Conservation (phyloP, 805 yeast species). For the Kuraishia borneana region DNA sequence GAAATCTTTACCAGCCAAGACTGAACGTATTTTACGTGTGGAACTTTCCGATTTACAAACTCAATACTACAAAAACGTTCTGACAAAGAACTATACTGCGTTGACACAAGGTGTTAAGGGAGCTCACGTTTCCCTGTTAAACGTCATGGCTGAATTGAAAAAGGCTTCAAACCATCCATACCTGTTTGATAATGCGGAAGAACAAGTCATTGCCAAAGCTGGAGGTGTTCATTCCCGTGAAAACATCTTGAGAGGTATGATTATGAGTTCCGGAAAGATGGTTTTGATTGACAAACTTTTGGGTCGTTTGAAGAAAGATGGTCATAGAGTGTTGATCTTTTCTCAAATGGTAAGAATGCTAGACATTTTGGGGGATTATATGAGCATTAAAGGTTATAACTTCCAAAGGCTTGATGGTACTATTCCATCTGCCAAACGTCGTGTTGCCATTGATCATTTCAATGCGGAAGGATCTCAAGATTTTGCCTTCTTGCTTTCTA, state of each 20-base stretch:
- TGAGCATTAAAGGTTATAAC: conserved; percentile 74
- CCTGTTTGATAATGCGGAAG: conserved; percentile 87
- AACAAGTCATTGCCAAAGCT: conserved; percentile 58
- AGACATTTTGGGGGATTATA: conserved; percentile 89
- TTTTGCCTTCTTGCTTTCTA: conserved; percentile 79
- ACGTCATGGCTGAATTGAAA: conserved; percentile 90
- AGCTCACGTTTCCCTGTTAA: conserved; percentile 74
- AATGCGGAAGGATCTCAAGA: conserved; percentile 90
- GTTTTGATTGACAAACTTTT: conserved; percentile 85
- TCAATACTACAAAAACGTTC: conserved; percentile 85
- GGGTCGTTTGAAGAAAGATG: conserved; percentile 78
- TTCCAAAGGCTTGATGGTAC: conserved; percentile 97
- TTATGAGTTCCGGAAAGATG: conserved; percentile 98
- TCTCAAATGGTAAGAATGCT: conserved; percentile 96
- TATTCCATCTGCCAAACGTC: conserved; percentile 84
- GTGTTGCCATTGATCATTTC: conserved; percentile 92
- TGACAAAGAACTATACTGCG: conserved; percentile 87
- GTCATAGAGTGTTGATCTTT: conserved; percentile 90
- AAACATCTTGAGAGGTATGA: conserved; percentile 74
- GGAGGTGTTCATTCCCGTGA: conserved; percentile 58
- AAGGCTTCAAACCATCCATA: conserved; percentile 98
- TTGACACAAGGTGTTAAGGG: conserved; percentile 75
- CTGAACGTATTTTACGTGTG: conserved; percentile 90
- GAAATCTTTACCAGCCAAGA: conserved; percentile 89
- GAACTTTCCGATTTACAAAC: conserved; percentile 94